Base-by-base conservation (phyloP, 2,329 filamentous ascomycete species). In the Lachnum nothofagi region DNA sequence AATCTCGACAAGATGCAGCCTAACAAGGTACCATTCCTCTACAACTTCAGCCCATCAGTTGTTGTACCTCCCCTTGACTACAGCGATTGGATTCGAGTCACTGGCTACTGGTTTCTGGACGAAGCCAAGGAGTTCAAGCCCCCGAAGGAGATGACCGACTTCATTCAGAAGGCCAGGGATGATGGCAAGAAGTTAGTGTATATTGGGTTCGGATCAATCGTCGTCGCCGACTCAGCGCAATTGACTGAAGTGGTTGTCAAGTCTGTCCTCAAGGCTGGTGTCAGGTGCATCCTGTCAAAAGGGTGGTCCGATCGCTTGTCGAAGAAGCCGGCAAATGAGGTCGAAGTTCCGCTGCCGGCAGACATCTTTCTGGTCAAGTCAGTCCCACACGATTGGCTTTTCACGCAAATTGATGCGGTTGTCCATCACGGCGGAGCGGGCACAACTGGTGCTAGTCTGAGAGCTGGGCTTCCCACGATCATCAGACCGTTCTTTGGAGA, bases 21-120 rank as follows among this genome's bases (percentile, higher is more conserved):
- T 2, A 95, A 96, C 72, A 94, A 95, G 66, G 89, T 96, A n/a
- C 93, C 93, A 0, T 98, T 98, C 68, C 70, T 98, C 39, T 98
- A 98, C 74, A 97, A 96, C 69, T 97, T 96, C 67, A 95, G 88
- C 48, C 89, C 91, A 0, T 86, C 82, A 9, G 93, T 98, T 10
- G 93, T 98, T n/a, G 82, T 88, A 2, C 91, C 91, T 23, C 93
- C 93, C 14, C 75, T 96, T 1, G 93, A 98, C 70, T 98, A 91
- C 70, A 91, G 88, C 35, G 93, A 97, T 67, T 98, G 93, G 93
- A 93, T 98, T 65, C 82, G 89, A 37, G 88, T 97, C 6, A 97
- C 93, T 0, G 93, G 93, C 0, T 97, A 98, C 70, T 98, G 93
- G 93, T 97, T 98, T 68, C 71, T 98, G 42, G 86, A 95, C 58